Evolutionary conservation across 2,329 filamentous ascomycete genomes (phyloP).

Genomic region (Plectosphaerella cucumerina): DNA sequence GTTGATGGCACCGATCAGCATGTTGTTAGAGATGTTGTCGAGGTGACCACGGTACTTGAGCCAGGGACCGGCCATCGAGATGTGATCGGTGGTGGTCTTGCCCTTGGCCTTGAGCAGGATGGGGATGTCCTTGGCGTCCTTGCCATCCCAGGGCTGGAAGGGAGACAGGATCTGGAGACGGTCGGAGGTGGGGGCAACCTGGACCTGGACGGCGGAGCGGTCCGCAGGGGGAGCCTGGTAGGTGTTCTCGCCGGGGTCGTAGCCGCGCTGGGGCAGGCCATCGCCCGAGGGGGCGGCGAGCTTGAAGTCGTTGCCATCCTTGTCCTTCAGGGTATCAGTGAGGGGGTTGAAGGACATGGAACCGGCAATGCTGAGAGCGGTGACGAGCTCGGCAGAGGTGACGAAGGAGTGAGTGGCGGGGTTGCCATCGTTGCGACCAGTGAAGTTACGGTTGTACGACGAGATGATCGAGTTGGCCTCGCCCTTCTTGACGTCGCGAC

Average conservation of each 20-base stretch:
- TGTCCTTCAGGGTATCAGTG: slow-evolving; percentile 86
- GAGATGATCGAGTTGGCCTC: slow-evolving; percentile 95
- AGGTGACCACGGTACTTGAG: slow-evolving; percentile 98
- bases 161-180: slow-evolving; percentile 89
- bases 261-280: slow-evolving; percentile 75
- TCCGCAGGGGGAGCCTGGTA: slow-evolving; percentile 92
- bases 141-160: slow-evolving; percentile 86
- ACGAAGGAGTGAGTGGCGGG: slow-evolving; percentile 93
- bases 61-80: slow-evolving; percentile 96
- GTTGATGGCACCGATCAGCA: slow-evolving; percentile 97
- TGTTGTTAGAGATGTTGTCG: slow-evolving; percentile 99
- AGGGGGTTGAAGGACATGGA: slow-evolving; percentile 91
- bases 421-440: slow-evolving; percentile 94
- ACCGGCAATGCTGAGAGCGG: slow-evolving; percentile 80
- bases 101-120: slow-evolving; percentile 96
- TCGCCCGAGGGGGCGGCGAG: slow-evolving; percentile 75
- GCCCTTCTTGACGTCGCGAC: slow-evolving; percentile 90
- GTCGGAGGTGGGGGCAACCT: slow-evolving; percentile 84
- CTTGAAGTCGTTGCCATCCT: slow-evolving; percentile 94
- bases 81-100: slow-evolving; percentile 97
- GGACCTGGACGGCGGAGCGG: slow-evolving; percentile 67
- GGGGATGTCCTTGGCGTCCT: slow-evolving; percentile 78
- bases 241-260: slow-evolving; percentile 87
- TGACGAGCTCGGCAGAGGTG: slow-evolving; percentile 83
- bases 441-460: slow-evolving; percentile 99